Conservation (phyloP, 306 rosid species). For the Psophocarpus tetragonolobus region DNA sequence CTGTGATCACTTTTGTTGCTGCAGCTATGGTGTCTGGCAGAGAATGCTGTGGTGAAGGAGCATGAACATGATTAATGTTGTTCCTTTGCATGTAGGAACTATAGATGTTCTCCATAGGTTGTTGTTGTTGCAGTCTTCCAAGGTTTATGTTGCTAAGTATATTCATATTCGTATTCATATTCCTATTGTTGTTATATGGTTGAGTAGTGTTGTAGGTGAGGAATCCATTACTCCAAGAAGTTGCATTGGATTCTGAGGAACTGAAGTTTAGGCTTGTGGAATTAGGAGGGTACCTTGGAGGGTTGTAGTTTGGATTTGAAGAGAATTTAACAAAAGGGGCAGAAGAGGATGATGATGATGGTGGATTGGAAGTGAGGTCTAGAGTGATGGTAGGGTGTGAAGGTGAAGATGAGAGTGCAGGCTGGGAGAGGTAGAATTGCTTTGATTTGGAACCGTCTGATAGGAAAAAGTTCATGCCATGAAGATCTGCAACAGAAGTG, state of each 20-base stretch:
- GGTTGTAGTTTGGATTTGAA: constrained; percentile 36
- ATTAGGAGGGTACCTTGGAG: constrained; percentile 47
- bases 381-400: constrained; percentile 77
- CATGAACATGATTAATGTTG: neutral
- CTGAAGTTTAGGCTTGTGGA: constrained; percentile 58
- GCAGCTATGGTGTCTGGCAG: constrained; percentile 68
- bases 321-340: constrained; percentile 40
- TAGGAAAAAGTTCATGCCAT: constrained; percentile 51
- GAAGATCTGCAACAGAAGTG: constrained; percentile 37
- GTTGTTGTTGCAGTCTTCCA: constrained; percentile 39
- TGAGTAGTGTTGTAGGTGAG: constrained; percentile 41
- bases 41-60: constrained; percentile 25
- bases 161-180: neutral
- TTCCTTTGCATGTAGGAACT: constrained; percentile 49
- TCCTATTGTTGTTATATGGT: constrained; percentile 37
- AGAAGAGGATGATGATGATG: constrained; percentile 45
- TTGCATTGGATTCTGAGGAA: constrained; percentile 46
- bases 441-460: constrained; percentile 46
- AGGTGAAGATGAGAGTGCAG: constrained; percentile 46
- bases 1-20: constrained; percentile 77
- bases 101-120: constrained; percentile 39
- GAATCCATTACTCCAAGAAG: constrained; percentile 55
- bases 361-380: constrained; percentile 66
- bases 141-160: constrained; percentile 35
- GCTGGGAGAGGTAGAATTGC: constrained; percentile 51